Percentiles rank a stretch among this genome's conserved stretches.
Evolutionary conservation across 108 stramenopile genomes (phyloP).

Genomic region (Fragilariopsis cylindrus): DNA sequence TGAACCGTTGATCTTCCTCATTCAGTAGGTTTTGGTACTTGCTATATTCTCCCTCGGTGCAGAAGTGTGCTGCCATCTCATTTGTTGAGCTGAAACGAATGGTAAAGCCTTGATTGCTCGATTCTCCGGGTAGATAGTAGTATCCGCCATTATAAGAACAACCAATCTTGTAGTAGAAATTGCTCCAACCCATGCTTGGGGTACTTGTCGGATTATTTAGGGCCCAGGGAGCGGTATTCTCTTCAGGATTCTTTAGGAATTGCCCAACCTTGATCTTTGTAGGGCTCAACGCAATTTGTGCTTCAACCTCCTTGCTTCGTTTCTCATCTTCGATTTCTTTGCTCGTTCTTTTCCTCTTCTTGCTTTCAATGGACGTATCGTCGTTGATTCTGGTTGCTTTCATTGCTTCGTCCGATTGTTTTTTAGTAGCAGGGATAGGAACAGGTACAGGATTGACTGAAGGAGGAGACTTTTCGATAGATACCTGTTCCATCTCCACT

Average conservation of each 20-base stretch:
- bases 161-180: slow-evolving; percentile 15
- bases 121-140: slow-evolving; percentile 23
- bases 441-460: too few species aligned
- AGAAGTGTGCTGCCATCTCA: slow-evolving; percentile 2
- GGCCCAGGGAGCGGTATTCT: slow-evolving; percentile 26
- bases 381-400: too few species aligned
- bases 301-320: neutral
- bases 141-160: neutral
- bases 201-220: neutral
- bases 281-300: neutral
- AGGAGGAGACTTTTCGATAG: too few species aligned
- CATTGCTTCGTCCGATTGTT: too few species aligned
- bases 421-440: too few species aligned
- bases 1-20: neutral
- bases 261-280: slow-evolving; percentile 11
- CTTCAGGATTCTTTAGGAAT: slow-evolving; percentile 7
- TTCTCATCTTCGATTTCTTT: neutral
- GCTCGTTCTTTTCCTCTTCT: neutral
- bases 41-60: slow-evolving; percentile 15
- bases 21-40: slow-evolving; percentile 5
- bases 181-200: neutral
- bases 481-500: neutral
- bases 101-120: neutral
- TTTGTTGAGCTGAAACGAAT: neutral
- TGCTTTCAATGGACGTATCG: too few species aligned